phyloP scores from a whole-genome alignment of 2,329 filamentous ascomycete species.

The Aspergillus calidoustus region DNA sequence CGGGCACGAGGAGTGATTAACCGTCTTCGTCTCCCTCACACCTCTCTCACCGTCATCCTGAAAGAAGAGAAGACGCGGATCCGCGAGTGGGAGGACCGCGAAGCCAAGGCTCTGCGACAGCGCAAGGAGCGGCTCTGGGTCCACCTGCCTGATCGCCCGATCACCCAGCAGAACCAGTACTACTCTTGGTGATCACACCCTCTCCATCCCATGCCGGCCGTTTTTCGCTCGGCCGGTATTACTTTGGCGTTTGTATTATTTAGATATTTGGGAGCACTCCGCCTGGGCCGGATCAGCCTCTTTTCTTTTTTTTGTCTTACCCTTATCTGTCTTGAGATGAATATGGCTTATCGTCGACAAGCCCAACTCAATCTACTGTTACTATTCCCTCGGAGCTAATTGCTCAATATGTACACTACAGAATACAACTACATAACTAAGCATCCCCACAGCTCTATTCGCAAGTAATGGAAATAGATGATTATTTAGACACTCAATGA shows the following conservation, averaged over 20 bases:
- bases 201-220: constrained; percentile 16
- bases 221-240: constrained; percentile 8
- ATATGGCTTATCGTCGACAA: not conserved
- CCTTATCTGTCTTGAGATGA: constrained; percentile 1
- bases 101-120: constrained; percentile 77
- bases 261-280: constrained; percentile 28
- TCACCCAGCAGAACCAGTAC: constrained; percentile 84
- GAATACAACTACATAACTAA: constrained; percentile 14
- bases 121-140: constrained; percentile 80
- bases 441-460: not conserved
- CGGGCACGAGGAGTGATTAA: constrained; percentile 76
- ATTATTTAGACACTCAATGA: no score
- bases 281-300: constrained; percentile 24
- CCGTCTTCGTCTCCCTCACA: constrained; percentile 70
- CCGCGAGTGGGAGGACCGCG: constrained; percentile 75
- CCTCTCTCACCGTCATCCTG: constrained; percentile 77
- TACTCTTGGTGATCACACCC: constrained; percentile 75
- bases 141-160: constrained; percentile 81
- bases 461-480: no score
- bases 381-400: not conserved
- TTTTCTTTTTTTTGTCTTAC: constrained; percentile 2
- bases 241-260: constrained; percentile 38
- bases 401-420: constrained; percentile 18
- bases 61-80: constrained; percentile 94
- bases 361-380: not conserved